Evolutionary conservation across 2,329 filamentous ascomycete species (phyloP), one percentile per base, ranked within the genome.

Genomic region (Phaeomoniella chlamydospora): DNA sequence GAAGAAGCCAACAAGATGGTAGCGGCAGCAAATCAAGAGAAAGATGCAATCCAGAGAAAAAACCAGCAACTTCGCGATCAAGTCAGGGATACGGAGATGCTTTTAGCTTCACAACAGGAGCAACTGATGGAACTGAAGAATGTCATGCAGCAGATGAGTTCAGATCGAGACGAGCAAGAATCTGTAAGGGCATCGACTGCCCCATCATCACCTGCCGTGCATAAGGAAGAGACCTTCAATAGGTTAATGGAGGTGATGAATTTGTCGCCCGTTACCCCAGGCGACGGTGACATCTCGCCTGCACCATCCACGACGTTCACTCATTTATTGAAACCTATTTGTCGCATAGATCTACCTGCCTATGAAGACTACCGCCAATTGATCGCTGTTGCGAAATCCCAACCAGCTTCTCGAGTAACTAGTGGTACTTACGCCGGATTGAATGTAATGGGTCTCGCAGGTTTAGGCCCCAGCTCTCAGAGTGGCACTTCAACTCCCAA

Each of bases 1-100:
- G 86, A 96, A 53, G 88, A 98, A 64, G 90, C 90, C 34, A 96
- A 98, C 62, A 87, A 81, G 68, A 96, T 98, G 88, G 90, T 98
- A 36, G 83, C 88, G 29, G 77, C 75, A 12, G 88, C 88, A 26
- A 84, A 93, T 41, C 77, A 74, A 43, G 85, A 94, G 47, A 80
- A 85, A 26, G 86, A 94, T 45, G 70, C 72, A 3, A 65, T 87
- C 30, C 77, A 86, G 39, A 81, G 80, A 51, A 84, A 84, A 53
- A 93, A 90, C 49, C 85, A 94, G 39, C 84, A 92, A 57, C 70
- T 96, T 35, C 82, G 76, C 49, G 70, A 79, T 16, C 87, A 96
- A 56, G 67, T 98, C 36, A 75, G 75, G 38, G 88, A 98, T 53
- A 88, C 83, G 0, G 86, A 96, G 57, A 69, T 72, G 15, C 70